phyloP scores from a whole-genome alignment of 2,329 filamentous ascomycete species.

The Colletotrichum cuscutae region DNA sequence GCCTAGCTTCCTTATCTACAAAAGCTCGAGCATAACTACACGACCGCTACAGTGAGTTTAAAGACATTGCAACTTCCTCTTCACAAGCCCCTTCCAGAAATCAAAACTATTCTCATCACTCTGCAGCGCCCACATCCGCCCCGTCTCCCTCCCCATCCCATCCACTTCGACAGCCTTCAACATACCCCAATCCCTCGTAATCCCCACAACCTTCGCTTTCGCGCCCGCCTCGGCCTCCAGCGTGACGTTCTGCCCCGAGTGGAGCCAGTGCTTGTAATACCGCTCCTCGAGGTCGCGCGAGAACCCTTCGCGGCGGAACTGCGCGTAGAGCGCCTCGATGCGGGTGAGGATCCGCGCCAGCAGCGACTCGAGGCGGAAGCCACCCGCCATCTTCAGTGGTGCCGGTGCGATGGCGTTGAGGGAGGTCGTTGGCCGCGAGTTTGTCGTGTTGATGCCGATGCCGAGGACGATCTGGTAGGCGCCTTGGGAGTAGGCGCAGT shows the following conservation, averaged over 20 bases:
- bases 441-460: constrained; percentile 86
- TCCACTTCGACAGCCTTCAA: constrained; percentile 86
- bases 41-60: no score
- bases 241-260: constrained; percentile 76
- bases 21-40: no score
- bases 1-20: no score
- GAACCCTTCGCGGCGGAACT: constrained; percentile 82
- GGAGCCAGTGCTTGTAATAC: constrained; percentile 89
- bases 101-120: constrained; percentile 99
- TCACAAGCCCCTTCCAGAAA: constrained; percentile 90
- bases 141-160: constrained; percentile 77
- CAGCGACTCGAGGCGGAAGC: constrained; percentile 79
- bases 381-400: constrained; percentile 45
- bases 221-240: constrained; percentile 84
- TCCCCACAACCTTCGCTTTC: constrained; percentile 82
- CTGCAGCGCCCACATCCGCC: constrained; percentile 84
- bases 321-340: constrained; percentile 80
- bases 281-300: constrained; percentile 74
- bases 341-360: constrained; percentile 82
- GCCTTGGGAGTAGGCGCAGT: constrained; percentile 81
- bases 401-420: constrained; percentile 76
- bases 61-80: constrained; percentile 84
- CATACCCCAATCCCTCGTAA: constrained; percentile 92
- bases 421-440: constrained; percentile 86
- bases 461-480: constrained; percentile 89